Evolutionary conservation across 176 grass and related monocot species (phyloP).

Genomic region (Saccharum spontaneum): DNA sequence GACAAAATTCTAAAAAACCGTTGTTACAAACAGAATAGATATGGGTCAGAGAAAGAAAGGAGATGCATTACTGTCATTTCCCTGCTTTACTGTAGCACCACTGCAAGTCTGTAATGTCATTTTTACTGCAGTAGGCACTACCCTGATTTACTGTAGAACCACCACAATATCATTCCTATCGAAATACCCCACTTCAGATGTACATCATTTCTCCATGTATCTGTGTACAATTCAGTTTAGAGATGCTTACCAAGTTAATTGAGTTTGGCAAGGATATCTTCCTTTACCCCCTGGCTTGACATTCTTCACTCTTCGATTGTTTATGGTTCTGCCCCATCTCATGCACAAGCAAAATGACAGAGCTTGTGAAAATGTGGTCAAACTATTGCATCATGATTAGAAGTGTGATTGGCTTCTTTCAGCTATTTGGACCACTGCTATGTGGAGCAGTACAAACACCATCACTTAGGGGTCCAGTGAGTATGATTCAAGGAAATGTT

Average conservation of each 20-base stretch:
- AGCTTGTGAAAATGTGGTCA: conserved; percentile 55
- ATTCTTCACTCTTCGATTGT: not conserved
- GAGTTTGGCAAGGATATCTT: not conserved
- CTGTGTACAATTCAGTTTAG: conserved; percentile 7
- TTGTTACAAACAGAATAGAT: not conserved
- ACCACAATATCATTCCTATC: not conserved
- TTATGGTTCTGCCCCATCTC: conserved; percentile 55
- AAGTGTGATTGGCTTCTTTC: conserved; percentile 38
- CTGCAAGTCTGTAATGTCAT: not conserved
- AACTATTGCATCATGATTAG: conserved; percentile 57
- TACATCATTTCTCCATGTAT: not conserved
- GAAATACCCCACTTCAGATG: not conserved
- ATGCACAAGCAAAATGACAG: conserved; percentile 43
- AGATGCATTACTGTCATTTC: not conserved
- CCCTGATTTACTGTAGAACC: not conserved
- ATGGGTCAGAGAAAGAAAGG: not conserved
- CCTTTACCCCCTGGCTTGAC: conserved; percentile 11
- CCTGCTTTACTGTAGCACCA: not conserved
- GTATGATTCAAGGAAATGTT: conserved; percentile 7
- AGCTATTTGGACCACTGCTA: conserved; percentile 52
- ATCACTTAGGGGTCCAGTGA: conserved; percentile 45
- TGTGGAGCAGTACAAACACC: conserved; percentile 38
- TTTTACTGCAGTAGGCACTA: not conserved
- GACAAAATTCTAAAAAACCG: not conserved
- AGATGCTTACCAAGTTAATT: not conserved